Evolutionary conservation across 306 rosid genomes (phyloP).

Genomic region (Vigna mungo): DNA sequence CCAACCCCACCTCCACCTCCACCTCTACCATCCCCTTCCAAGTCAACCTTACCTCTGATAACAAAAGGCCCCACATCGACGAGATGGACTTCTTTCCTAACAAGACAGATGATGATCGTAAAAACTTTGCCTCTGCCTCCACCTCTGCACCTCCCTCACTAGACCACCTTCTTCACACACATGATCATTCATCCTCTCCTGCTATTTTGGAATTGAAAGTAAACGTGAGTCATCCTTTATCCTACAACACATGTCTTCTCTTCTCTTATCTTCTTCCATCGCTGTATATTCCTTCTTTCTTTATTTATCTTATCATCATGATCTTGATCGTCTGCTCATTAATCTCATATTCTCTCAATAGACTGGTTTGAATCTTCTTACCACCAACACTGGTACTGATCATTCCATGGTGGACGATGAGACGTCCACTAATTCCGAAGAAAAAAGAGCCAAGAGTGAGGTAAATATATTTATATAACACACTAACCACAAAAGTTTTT

Average conservation of each 20-base stretch:
- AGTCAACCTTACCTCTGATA: slow-evolving; percentile 62
- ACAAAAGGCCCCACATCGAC: slow-evolving; percentile 52
- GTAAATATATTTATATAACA: slow-evolving; percentile 43
- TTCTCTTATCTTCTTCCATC: neutral
- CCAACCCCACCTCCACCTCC: neutral
- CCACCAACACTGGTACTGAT: slow-evolving; percentile 66
- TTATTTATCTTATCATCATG: neutral
- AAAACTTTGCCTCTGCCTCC: slow-evolving; percentile 27
- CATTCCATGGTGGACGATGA: slow-evolving; percentile 69
- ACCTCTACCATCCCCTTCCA: slow-evolving; percentile 55
- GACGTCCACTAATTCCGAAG: slow-evolving; percentile 47
- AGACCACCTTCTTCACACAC: slow-evolving; percentile 17
- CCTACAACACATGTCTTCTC: neutral
- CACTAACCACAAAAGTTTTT: neutral
- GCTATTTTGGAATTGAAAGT: slow-evolving; percentile 52
- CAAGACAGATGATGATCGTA: neutral
- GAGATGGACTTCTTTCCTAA: slow-evolving; percentile 79
- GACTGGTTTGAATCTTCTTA: slow-evolving; percentile 91
- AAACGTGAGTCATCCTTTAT: slow-evolving; percentile 56
- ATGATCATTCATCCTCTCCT: slow-evolving; percentile 37
- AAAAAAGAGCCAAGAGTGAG: slow-evolving; percentile 63
- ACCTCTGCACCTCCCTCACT: slow-evolving; percentile 23
- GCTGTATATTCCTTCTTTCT: neutral
- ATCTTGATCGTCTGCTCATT: slow-evolving; percentile 11
- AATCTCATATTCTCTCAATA: slow-evolving; percentile 26